Evolutionary conservation across 352 stramenopile species (phyloP).

Genomic region (Pythium rishiriense): DNA sequence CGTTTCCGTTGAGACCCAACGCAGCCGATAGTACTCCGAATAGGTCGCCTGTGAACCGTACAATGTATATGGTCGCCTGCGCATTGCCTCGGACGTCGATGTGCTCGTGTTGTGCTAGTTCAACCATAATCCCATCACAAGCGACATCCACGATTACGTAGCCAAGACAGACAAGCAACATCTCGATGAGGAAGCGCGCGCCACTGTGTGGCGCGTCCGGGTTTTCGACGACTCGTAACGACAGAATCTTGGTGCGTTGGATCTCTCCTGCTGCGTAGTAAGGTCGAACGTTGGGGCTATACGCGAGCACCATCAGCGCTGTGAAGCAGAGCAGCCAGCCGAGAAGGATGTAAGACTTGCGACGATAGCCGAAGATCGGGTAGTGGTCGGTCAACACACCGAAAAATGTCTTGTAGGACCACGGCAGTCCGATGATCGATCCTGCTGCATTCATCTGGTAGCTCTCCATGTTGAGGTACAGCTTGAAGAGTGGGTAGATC

Average conservation of each 20-base stretch:
- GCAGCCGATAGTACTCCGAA: conserved; percentile 45
- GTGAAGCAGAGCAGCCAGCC: conserved; percentile 59
- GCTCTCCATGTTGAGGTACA: conserved; percentile 77
- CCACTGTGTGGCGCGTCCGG: conserved; percentile 41
- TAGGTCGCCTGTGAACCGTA: conserved; percentile 54
- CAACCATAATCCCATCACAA: conserved; percentile 69
- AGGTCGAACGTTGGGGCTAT: conserved; percentile 43
- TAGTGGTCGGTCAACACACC: conserved; percentile 66
- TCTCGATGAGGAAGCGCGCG: conserved; percentile 55
- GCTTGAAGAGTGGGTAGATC: conserved; percentile 78
- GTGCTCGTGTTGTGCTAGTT: conserved; percentile 67
- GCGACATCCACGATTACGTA: conserved; percentile 73
- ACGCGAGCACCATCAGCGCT: conserved; percentile 52
- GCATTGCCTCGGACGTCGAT: conserved; percentile 58
- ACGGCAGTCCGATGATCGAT: conserved; percentile 62
- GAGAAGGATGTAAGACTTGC: conserved; percentile 76
- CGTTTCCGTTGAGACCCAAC: conserved; percentile 60
- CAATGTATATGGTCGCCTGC: conserved; percentile 70
- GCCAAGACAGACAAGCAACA: conserved; percentile 57
- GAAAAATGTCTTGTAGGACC: conserved; percentile 82
- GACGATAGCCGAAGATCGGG: conserved; percentile 59
- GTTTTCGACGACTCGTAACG: conserved; percentile 48
- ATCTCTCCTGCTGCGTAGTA: conserved; percentile 63
- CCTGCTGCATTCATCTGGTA: conserved; percentile 58
- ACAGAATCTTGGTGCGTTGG: conserved; percentile 47